Base-by-base conservation (phyloP, 345 rosid genomes). In the Eutrema heterophyllum region DNA sequence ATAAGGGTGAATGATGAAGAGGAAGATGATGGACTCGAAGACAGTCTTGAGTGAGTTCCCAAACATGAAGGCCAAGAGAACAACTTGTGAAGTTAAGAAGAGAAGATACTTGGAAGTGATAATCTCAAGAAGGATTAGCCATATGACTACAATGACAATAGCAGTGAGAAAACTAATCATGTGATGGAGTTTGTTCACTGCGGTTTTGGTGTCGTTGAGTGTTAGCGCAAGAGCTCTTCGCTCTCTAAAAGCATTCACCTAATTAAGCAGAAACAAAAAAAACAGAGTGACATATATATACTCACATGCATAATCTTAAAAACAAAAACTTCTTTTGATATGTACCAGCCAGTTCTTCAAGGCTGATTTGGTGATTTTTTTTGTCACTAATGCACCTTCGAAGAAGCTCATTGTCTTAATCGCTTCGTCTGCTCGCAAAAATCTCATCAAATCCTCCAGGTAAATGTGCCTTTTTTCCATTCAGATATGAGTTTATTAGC, bases 231-330 rank as follows among this genome's bases (percentile, higher is more conserved):
- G 97, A 16, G 99, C 99, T 78, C 84, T 86, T 73, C 97, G 78
- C 71, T 92, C 97, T 80, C 99, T 88, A 67, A 89, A 95, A 43
- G 86, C 93, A 82, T 86, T 86, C n/a, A 94, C 91, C 96, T 94
- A 74, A 68, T 61, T 4, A 88, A 26, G 60, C 72, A 15, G 72
- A 76, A 58, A 54, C 59, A 78, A 66, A 58, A 65, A 72, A 21
- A 21, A 21, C 61, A 44, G 48, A 64, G 76, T 76, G 70, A 70
- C 33, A 64, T 46, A 77, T 61, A 72, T 73, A 64, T 70, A 51
- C 18, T 62, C 41, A 38, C 11, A 58, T 18, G 50, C 29, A 75
- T 26, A 41, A 21, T 54, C 61, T 27, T 1, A 12, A 55, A 18
- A 53, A 43, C 9, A 18, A 36, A 58, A 58, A 40, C 44, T 14